These are phyloP conservation scores for Ogataea zsoltii DNA, from an alignment of 805 yeast species.

Conservation along the genomic window DNA sequence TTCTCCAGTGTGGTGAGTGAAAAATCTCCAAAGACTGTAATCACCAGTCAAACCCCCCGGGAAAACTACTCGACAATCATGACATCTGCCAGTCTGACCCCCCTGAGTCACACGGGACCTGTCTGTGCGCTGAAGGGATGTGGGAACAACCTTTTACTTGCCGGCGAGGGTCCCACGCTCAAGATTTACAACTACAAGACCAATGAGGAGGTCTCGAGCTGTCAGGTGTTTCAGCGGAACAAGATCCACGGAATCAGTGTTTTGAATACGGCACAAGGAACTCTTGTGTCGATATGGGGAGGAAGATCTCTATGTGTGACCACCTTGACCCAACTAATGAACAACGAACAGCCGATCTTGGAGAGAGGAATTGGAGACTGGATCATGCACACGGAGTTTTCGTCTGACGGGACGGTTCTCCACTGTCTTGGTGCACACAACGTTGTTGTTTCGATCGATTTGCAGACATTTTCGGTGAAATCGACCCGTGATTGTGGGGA, in stretches of 20 bases:
- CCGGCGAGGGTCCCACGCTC: constrained; percentile 73
- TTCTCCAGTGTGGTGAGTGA: too few species aligned
- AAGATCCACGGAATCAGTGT: constrained; percentile 79
- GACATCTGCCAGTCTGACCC: constrained; percentile 4
- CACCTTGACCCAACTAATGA: constrained; percentile 30
- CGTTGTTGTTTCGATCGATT: constrained; percentile 46
- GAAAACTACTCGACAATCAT: too few species aligned
- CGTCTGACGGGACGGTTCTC: constrained; percentile 37
- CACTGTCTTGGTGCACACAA: constrained; percentile 81
- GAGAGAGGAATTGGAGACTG: constrained; percentile 73
- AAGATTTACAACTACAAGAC: constrained; percentile 50
- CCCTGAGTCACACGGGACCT: constrained; percentile 58
- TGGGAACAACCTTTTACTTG: constrained; percentile 40
- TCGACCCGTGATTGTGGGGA: constrained; percentile 53
- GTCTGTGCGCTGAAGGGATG: constrained; percentile 60
- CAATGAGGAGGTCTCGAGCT: constrained; percentile 34
- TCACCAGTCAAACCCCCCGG: too few species aligned
- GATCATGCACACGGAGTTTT: constrained; percentile 66
- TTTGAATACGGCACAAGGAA: constrained; percentile 17
- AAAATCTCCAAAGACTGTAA: too few species aligned
- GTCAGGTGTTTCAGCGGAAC: constrained; percentile 61
- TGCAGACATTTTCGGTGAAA: constrained; percentile 24
- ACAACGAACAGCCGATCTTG: constrained; percentile 18
- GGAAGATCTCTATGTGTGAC: constrained; percentile 64
- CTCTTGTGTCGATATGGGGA: constrained; percentile 55